Evolutionary conservation across 2,329 filamentous ascomycete genomes (phyloP).

Genomic region (Penicillium sp.): DNA sequence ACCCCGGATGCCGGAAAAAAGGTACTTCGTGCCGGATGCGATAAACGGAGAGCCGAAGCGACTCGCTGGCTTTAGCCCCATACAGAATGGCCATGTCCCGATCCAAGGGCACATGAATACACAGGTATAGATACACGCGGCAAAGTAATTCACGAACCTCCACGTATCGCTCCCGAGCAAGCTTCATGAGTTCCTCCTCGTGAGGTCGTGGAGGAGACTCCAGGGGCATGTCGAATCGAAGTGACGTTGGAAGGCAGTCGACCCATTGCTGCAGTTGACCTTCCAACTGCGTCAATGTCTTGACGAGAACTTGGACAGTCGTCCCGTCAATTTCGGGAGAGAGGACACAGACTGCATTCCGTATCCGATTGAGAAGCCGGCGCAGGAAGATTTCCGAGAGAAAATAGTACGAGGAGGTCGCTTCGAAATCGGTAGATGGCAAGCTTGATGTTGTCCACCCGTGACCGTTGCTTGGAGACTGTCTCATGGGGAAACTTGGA

Average conservation of each 20-base stretch:
- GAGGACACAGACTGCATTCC: constrained; percentile 18
- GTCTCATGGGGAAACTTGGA: constrained; percentile 17
- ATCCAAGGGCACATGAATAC: constrained; percentile 17
- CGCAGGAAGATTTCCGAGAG: constrained; percentile 23
- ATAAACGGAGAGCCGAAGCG: constrained; percentile 18
- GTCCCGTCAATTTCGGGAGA: constrained; percentile 13
- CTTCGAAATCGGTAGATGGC: constrained; percentile 14
- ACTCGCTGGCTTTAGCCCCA: constrained; percentile 20
- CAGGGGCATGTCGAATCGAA: constrained; percentile 21
- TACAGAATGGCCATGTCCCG: constrained; percentile 12
- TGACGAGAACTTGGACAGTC: constrained; percentile 12
- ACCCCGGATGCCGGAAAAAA: constrained; percentile 23
- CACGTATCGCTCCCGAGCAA: constrained; percentile 21
- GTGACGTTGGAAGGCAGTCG: constrained; percentile 18
- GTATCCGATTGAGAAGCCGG: constrained; percentile 30
- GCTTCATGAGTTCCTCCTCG: constrained; percentile 21
- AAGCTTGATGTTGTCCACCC: constrained; percentile 9
- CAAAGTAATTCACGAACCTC: constrained; percentile 23
- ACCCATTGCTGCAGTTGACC: constrained; percentile 23
- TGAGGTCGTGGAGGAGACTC: constrained; percentile 10
- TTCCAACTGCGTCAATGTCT: constrained; percentile 17
- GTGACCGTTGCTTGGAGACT: constrained; percentile 10
- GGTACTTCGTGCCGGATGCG: constrained; percentile 23
- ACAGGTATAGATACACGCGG: constrained; percentile 21
- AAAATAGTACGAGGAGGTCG: constrained; percentile 22